Base-by-base conservation (phyloP, 2,329 filamentous ascomycete species). In the Leptodontidium sp. region DNA sequence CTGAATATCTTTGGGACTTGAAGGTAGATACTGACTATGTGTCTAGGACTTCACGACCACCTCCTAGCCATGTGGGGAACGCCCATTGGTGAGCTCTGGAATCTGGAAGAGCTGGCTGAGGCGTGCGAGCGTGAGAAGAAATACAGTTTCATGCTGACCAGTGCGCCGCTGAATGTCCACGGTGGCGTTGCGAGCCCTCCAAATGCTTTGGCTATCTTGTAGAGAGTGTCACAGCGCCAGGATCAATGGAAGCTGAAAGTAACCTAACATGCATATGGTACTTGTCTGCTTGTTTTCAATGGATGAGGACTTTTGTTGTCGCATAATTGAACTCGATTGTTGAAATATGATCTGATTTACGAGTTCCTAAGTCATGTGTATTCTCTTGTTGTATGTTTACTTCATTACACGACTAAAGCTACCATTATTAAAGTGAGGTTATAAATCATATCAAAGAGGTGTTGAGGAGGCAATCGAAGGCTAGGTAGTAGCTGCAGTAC, bases 91-190 rank as follows among this genome's bases (percentile, higher is more conserved):
- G 75, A 78, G 65, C 55, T 76, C 4, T 78, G 75, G 70, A 73
- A 77, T 57, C 57, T 77, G n/a, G 77, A 77, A 29, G 67, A 65
- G 47, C 67, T 78, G 61, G 69, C 76, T 5, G 68, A 80, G 52
- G 83, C 84, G 49, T 88, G 88, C 73, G 82, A 83, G 75, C 81
- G 83, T 76, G 82, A 84, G 64, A 80, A 82, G 12, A 80, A 83
- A 38, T 91, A 87, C 78, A 85, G 82, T 12, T 91, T 91, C 75
- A 84, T 91, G 79, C 81, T 91, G n/a, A 86, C 86, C 0, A 89
- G 86, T 67, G 82, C 81, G 11, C 88, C 89, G 1, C 78, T 88
- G 52, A 90, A 90, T 76, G 55, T 75, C 6, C 50, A 65, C 17
- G 73, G 72, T 21, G 73, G 73, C 5, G 65, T 75, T 45, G 75